Base-by-base conservation (phyloP, 305 asterid species). In the Fraxinus angustifolia region DNA sequence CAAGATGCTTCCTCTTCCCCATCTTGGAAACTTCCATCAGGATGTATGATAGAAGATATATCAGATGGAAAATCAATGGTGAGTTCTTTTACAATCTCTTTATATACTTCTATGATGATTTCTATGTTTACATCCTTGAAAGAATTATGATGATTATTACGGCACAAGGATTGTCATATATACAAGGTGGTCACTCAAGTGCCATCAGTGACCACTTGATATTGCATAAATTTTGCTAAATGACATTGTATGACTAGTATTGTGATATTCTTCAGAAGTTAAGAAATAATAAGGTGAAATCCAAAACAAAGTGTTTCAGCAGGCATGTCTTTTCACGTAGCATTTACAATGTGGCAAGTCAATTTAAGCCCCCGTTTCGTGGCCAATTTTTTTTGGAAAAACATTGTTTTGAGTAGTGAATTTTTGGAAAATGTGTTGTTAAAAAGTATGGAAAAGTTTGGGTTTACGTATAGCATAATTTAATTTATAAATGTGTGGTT, bases 1-100 rank as follows among this genome's bases (percentile, higher is more conserved):
- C 86, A 84, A 67, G 90, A 87, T 78, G 85, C 83, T 76, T 83
- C 79, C 74, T 83, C 91, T 23, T 80, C 87, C 53, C 84, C 79
- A 56, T 80, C 89, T 1, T 88, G 95, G 97, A 92, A 83, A 86
- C 85, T 90, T 76, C 95, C 98, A 28, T 94, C 97, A 0, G 97
- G 98, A 10, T 91, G 97, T 79, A 62, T 89, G 75, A 87, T 93
- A 85, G 87, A 93, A 87, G 92, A 91, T 75, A 68, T 87, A 62
- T 48, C 89, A 21, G 83, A 90, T 70, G 94, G 94, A 31, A 90
- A 87, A 81, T 88, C 95, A 78, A 82, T 42, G 40, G 95, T 91
- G 68, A 82, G 92, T 76, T 75, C 33, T 50, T 10, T 38, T 14
- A 35, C 30, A 48, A 36, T 10, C 68, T 34, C 81, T 21, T 8